Base-by-base conservation (phyloP, 805 yeast genomes). In the Candida xiaguanensis region DNA sequence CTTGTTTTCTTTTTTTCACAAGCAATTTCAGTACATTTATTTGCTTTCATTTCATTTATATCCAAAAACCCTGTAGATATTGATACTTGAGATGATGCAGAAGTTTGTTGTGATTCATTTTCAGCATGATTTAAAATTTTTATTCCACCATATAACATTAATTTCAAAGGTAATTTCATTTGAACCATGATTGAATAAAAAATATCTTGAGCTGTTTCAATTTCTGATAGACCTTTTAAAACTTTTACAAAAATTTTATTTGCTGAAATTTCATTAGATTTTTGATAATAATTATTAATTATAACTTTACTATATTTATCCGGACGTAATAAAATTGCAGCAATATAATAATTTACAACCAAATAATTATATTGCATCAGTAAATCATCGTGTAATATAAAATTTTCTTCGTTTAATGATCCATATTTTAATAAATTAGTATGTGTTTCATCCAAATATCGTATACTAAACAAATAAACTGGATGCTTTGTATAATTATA, bases 321-420 rank as follows among this genome's bases (percentile, higher is more conserved):
- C 1, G 71, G 67, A 34, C 61, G 55, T 27, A 67, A 43, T 45
- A 59, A 49, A 5, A 64, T 53, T 5, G 73, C 72, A 5, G 67
- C 61, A 1, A 61, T 53, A 40, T 50, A 63, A 28, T 62, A 59
- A 33, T 61, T 56, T 2, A 60, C 52, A 6, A 50, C 19, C 13
- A 63, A 46, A 15, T 47, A 45, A 24, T 56, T 58, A 43, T 53
- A 59, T 12, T 47, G 40, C n/a, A 20, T 13, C 9, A 38, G 30
- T 3, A 48, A 38, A 8, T 46, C 51, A 15, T 49, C 50, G 16
- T 41, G 34, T 7, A 20, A 20, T 15, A 45, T 33, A 8, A 50
- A 33, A 30, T 45, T 44, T 2, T 41, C 34, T 1, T 44, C 41
- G 22, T 47, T 45, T 15, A 41, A 40, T 19, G 48, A 42, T 8